Evolutionary conservation across 371 early-diverging fungal genomes (phyloP).

Genomic region (Encephalitozoon romaleae): DNA sequence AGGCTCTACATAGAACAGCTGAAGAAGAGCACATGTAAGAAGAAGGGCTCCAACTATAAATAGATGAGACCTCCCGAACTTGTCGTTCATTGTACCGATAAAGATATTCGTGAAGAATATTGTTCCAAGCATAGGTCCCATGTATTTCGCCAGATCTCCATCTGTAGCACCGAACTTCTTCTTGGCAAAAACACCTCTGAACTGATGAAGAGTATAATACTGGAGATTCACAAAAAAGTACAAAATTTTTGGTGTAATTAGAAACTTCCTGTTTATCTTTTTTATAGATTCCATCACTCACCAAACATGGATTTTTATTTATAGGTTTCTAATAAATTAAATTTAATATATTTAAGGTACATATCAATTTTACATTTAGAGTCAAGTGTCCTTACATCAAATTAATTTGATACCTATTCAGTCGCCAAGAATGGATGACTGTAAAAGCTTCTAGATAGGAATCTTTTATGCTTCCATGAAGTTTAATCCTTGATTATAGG

Average conservation of each 20-base stretch:
- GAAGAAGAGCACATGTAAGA: conserved; percentile 46
- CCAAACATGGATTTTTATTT: conserved; percentile 21
- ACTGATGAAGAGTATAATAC: conserved; percentile 59
- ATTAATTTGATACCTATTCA: not conserved
- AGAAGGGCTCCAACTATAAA: conserved; percentile 45
- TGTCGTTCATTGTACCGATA: conserved; percentile 58
- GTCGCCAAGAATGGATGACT: not conserved
- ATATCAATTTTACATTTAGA: not conserved
- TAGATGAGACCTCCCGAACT: conserved; percentile 48
- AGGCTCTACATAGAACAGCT: conserved; percentile 41
- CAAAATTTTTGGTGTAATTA: conserved; percentile 58
- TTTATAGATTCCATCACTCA: conserved; percentile 35
- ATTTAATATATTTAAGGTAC: not conserved
- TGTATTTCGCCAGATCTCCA: conserved; percentile 24
- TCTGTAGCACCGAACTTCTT: conserved; percentile 36
- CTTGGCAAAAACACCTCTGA: conserved; percentile 55
- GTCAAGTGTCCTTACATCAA: not conserved
- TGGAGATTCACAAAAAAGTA: conserved; percentile 58
- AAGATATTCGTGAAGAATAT: conserved; percentile 61
- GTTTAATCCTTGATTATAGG: not conserved
- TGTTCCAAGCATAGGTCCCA: conserved; percentile 37
- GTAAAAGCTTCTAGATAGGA: not conserved
- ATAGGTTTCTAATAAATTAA: not conserved
- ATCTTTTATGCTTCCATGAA: not conserved
- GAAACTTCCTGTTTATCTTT: conserved; percentile 47